A percentile compares a stretch with the other conserved stretches of the same genome.
Evolutionary conservation across 257 asterid species (phyloP).

Genomic region (Plantago ovata): DNA sequence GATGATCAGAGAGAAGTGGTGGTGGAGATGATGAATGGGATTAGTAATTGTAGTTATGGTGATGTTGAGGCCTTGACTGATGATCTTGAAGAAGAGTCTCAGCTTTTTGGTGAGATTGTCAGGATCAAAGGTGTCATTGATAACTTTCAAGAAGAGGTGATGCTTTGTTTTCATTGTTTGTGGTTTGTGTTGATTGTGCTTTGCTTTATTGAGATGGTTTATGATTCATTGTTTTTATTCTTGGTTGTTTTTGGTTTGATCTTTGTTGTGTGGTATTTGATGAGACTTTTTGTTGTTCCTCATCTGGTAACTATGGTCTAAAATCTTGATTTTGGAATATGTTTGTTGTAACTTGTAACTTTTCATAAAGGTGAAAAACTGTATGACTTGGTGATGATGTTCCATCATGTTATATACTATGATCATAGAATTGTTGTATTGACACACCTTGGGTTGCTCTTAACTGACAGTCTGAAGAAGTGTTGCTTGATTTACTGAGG

Average conservation of each 20-base stretch:
- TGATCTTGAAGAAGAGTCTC: slow-evolving; percentile 76
- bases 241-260: slow-evolving; percentile 13
- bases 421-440: slow-evolving; percentile 13
- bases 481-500: slow-evolving; percentile 53
- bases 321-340: neutral
- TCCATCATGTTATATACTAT: no score
- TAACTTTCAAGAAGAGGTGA: slow-evolving; percentile 60
- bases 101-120: slow-evolving; percentile 55
- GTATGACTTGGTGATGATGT: no score
- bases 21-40: slow-evolving; percentile 44
- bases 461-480: slow-evolving; percentile 48
- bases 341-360: slow-evolving; percentile 4
- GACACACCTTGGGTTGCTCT: slow-evolving; percentile 11
- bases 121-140: slow-evolving; percentile 75
- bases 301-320: no score
- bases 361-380: slow-evolving; percentile 13
- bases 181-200: neutral
- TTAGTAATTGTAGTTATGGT: slow-evolving; percentile 49
- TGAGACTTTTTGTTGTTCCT: no score
- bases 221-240: neutral
- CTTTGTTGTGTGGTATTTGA: neutral
- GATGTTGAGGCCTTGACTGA: slow-evolving; percentile 89
- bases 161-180: neutral
- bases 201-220: slow-evolving; percentile 3
- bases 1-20: slow-evolving; percentile 25